phyloP scores from a whole-genome alignment of 257 asterid genomes.

The Solanum habrochaites region DNA sequence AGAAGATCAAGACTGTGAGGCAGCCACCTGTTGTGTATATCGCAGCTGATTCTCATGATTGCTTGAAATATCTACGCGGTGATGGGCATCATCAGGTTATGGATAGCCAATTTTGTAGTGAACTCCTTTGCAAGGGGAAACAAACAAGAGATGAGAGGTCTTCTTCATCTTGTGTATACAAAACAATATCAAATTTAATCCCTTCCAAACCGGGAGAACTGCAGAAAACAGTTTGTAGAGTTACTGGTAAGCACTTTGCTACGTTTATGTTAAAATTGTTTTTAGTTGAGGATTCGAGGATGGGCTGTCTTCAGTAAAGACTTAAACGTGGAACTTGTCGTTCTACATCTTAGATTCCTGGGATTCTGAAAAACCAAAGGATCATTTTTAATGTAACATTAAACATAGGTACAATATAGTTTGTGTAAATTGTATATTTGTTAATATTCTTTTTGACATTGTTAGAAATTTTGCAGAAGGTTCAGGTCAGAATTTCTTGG shows the following conservation, averaged over 20 bases:
- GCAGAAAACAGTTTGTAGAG: slow-evolving; percentile 3
- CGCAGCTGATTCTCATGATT: slow-evolving; percentile 19
- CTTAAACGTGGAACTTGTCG: not conserved
- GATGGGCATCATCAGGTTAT: not conserved
- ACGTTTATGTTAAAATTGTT: not conserved
- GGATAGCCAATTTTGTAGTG: slow-evolving; percentile 2
- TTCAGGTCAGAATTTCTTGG: slow-evolving; percentile 26
- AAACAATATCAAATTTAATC: slow-evolving; percentile 8
- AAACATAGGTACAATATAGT: not conserved
- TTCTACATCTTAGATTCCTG: not conserved
- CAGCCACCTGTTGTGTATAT: slow-evolving; percentile 10
- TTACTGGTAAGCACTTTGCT: slow-evolving; percentile 4
- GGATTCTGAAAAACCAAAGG: not conserved
- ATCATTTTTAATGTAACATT: not conserved
- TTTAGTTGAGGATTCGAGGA: not conserved
- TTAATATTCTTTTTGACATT: not conserved
- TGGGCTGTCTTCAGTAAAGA: not conserved
- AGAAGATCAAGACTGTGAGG: slow-evolving; percentile 15
- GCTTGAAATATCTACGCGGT: slow-evolving; percentile 7
- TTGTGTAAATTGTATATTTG: not conserved
- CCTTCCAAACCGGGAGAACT: not conserved
- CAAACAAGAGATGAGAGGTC: slow-evolving; percentile 13
- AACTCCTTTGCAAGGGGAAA: slow-evolving; percentile 6
- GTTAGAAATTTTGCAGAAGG: slow-evolving; percentile 15
- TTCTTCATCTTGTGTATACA: slow-evolving; percentile 9